Evolutionary conservation across 2,329 filamentous ascomycete species (phyloP).

Genomic region (Diaporthe sp.): DNA sequence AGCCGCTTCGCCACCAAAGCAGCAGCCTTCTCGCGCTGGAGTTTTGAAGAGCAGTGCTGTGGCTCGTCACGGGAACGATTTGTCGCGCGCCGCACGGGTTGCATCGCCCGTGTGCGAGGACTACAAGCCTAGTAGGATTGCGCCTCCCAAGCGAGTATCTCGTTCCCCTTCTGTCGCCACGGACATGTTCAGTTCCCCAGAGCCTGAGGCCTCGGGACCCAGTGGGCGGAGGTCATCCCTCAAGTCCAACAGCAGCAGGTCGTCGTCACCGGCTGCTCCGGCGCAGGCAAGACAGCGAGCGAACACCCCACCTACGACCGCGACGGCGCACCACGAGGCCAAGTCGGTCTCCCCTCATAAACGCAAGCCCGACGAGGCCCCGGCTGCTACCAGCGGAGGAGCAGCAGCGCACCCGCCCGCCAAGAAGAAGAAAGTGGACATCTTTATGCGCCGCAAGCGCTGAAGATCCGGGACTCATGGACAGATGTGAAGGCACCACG

Average conservation of each 20-base stretch:
- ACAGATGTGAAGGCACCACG: background rate
- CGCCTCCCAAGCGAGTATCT: slow-evolving; percentile 8
- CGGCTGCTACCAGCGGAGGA: slow-evolving; percentile 35
- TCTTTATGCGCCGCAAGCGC: slow-evolving; percentile 65
- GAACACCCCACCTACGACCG: background rate
- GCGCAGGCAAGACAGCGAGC: background rate
- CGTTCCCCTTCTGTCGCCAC: slow-evolving; percentile 26
- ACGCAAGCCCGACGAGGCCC: slow-evolving; percentile 10
- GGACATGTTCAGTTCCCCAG: slow-evolving; percentile 7
- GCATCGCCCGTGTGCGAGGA: slow-evolving; percentile 20
- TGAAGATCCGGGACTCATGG: slow-evolving; percentile 36
- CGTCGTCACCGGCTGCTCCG: slow-evolving; percentile 42
- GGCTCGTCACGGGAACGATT: background rate
- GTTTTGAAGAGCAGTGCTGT: slow-evolving; percentile 30
- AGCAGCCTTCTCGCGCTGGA: background rate
- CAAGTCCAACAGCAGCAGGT: slow-evolving; percentile 42
- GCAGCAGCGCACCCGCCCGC: slow-evolving; percentile 42
- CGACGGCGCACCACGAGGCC: background rate
- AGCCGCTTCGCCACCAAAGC: background rate
- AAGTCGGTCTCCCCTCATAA: background rate
- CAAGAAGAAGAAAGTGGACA: slow-evolving; percentile 62
- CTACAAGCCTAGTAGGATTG: slow-evolving; percentile 10
- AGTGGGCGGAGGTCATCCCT: slow-evolving; percentile 18
- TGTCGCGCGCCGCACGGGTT: background rate
- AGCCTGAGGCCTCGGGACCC: background rate